These are phyloP conservation scores for Candida oleophila DNA, from an alignment of 805 yeast species.

Conservation along the genomic window DNA sequence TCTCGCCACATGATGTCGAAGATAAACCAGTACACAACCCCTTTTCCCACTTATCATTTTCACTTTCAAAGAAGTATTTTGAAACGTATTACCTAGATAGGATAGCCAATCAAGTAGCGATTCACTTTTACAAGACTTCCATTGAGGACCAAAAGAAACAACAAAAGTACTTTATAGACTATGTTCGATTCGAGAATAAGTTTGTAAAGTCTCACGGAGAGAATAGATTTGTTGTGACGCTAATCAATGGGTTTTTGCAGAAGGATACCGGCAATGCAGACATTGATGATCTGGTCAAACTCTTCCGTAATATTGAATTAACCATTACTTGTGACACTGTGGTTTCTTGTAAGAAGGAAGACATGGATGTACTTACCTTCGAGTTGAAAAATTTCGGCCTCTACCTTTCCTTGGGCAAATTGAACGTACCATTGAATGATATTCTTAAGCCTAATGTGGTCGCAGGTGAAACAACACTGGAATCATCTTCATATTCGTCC, in stretches of 20 bases:
- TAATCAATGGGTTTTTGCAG: constrained; percentile 21
- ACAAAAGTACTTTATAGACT: constrained; percentile 19
- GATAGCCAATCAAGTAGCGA: constrained; percentile 22
- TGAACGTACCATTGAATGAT: constrained; percentile 9
- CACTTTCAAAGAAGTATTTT: constrained; percentile 18
- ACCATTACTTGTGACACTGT: constrained; percentile 19
- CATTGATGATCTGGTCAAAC: constrained; percentile 9
- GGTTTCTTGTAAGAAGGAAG: constrained; percentile 13
- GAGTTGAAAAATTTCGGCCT: constrained; percentile 12
- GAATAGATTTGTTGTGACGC: constrained; percentile 14
- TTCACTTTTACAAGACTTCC: constrained; percentile 20
- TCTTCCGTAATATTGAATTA: constrained; percentile 27
- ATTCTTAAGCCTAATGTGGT: neutral
- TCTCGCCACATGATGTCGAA: neutral
- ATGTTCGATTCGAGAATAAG: constrained; percentile 18
- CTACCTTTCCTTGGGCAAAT: constrained; percentile 9
- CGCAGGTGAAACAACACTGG: neutral
- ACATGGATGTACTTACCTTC: constrained; percentile 13
- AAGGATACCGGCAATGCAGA: neutral
- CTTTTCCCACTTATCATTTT: constrained; percentile 7
- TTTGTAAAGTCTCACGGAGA: constrained; percentile 12
- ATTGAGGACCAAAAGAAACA: constrained; percentile 10
- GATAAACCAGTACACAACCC: constrained; percentile 4
- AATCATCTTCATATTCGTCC: neutral
- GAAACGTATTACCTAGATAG: constrained; percentile 17